Conservation (phyloP, 495 filamentous ascomycete species). For the Aspergillus baeticus region DNA sequence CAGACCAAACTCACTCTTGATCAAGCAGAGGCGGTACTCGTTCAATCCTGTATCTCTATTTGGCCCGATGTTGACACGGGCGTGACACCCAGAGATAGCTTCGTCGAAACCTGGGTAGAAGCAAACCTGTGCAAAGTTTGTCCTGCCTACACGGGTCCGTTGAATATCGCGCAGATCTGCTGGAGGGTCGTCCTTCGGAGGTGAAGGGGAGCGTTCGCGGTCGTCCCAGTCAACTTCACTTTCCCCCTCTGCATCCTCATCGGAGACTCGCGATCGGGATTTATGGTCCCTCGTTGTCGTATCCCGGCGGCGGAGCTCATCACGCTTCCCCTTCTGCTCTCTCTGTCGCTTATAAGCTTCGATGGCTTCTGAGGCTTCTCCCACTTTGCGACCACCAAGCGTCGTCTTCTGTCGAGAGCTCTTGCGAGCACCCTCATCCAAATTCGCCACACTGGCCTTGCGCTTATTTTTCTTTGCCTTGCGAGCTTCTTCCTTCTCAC, state of each 20-base stretch:
- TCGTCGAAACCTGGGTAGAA: slow-evolving; percentile 88
- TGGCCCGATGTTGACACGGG: slow-evolving; percentile 74
- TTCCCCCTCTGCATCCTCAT: slow-evolving; percentile 70
- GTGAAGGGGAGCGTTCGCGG: slow-evolving; percentile 40
- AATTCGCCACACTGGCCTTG: slow-evolving; percentile 70
- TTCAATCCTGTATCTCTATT: slow-evolving; percentile 65
- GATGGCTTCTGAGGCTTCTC: slow-evolving; percentile 71
- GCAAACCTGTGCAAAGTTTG: slow-evolving; percentile 78
- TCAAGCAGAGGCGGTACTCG: slow-evolving; percentile 80
- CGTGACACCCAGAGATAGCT: slow-evolving; percentile 74
- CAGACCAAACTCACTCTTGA: slow-evolving; percentile 66
- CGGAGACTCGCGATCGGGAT: slow-evolving; percentile 51
- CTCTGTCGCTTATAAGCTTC: slow-evolving; percentile 82
- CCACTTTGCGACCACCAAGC: slow-evolving; percentile 73
- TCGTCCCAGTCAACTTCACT: slow-evolving; percentile 79
- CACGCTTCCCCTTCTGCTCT: slow-evolving; percentile 71
- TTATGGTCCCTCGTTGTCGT: slow-evolving; percentile 52
- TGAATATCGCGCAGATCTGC: slow-evolving; percentile 79
- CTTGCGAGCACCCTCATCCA: slow-evolving; percentile 74
- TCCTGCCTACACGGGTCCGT: slow-evolving; percentile 74
- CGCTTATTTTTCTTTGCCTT: slow-evolving; percentile 72
- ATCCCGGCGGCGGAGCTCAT: slow-evolving; percentile 71
- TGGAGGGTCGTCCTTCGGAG: slow-evolving; percentile 55
- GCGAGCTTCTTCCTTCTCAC: slow-evolving; percentile 59
- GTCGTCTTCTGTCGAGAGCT: slow-evolving; percentile 79